A percentile compares a stretch with the other conserved stretches of the same genome.
phyloP scores from a whole-genome alignment of 768 basidiomycete species.

The Auricularia heimuer region DNA sequence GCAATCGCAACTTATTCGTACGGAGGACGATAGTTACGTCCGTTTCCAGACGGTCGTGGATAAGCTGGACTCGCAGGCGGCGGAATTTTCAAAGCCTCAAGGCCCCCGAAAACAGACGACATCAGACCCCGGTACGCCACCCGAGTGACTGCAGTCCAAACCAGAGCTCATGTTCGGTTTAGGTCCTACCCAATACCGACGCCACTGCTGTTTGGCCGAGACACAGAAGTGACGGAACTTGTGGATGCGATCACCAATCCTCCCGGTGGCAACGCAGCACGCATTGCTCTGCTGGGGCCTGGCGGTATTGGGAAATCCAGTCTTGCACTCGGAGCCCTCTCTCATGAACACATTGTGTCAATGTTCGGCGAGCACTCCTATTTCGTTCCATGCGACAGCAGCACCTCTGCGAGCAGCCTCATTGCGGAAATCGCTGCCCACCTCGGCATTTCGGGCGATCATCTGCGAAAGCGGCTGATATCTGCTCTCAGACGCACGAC shows the following conservation, averaged over 20 bases:
- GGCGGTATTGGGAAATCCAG: neutral
- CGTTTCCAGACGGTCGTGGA: no score
- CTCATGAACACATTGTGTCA: neutral
- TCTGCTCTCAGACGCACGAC: neutral
- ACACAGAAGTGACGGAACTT: neutral
- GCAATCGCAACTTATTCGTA: neutral
- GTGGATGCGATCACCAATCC: neutral
- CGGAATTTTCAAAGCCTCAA: no score
- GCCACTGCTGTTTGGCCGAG: neutral
- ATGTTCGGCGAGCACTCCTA: neutral
- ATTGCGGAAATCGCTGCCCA: neutral
- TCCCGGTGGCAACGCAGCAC: neutral
- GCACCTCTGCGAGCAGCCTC: neutral
- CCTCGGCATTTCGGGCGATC: neutral
- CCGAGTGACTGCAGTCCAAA: no score
- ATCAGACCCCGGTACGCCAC: no score
- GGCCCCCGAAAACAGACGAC: no score
- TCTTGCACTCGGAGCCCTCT: neutral
- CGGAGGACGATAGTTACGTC: neutral
- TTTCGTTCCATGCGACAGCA: neutral
- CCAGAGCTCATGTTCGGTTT: no score
- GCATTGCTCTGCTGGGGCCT: neutral
- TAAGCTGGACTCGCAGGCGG: no score
- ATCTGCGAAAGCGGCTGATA: neutral
- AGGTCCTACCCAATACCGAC: neutral